Conservation (phyloP, 148 eudicot genomes). For the Fagopyrum tataricum region DNA sequence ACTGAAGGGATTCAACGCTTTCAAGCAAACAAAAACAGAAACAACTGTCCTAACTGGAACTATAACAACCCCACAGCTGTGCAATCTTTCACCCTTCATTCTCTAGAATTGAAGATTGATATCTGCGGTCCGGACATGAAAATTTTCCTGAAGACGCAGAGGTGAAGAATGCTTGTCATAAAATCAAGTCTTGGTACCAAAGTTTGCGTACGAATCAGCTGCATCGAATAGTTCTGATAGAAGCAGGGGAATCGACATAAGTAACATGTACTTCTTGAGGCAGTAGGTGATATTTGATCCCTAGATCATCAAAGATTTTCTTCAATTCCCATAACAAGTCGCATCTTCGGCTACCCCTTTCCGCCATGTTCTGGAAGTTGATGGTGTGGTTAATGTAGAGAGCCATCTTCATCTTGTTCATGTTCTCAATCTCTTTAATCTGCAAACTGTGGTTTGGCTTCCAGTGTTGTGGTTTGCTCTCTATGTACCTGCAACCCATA, state of each 20-base stretch:
- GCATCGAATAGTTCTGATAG: neutral
- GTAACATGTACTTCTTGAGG: constrained; percentile 71
- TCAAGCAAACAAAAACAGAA: neutral
- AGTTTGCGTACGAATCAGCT: neutral
- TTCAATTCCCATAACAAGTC: constrained; percentile 63
- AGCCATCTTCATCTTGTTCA: constrained; percentile 67
- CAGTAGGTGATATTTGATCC: constrained; percentile 49
- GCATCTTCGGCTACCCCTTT: constrained; percentile 51
- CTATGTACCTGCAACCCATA: constrained; percentile 49
- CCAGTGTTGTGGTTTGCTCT: constrained; percentile 80
- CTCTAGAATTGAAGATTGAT: neutral
- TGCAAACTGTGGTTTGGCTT: constrained; percentile 49
- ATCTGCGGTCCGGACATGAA: no score
- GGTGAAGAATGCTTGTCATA: no score
- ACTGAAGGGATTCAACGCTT: neutral
- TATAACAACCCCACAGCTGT: neutral
- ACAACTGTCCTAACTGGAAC: neutral
- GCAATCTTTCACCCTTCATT: neutral
- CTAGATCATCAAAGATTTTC: constrained; percentile 66
- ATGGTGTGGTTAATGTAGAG: constrained; percentile 66
- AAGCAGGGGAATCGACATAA: constrained; percentile 24
- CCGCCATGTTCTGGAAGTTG: constrained; percentile 59
- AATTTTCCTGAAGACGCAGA: no score
- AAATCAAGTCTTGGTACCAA: no score
- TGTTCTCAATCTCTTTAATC: constrained; percentile 60